A percentile compares a stretch with the other conserved stretches of the same genome.
phyloP scores from a whole-genome alignment of 306 rosid species.

The Astragalus glycyphyllos region DNA sequence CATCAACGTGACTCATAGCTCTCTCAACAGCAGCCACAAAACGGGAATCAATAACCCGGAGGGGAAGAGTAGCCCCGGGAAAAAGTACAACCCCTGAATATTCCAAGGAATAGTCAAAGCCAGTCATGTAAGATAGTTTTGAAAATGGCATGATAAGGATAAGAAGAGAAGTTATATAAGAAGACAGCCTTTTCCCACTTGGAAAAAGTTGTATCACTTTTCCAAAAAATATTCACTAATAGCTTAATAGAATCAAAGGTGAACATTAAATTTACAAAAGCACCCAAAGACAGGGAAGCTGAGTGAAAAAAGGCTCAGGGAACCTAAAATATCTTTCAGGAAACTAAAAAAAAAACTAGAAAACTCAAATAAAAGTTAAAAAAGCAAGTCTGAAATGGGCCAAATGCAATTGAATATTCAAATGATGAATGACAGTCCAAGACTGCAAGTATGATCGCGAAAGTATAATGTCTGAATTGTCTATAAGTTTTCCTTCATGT shows the following conservation, averaged over 20 bases:
- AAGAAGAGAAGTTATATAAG: too few relatives aligned
- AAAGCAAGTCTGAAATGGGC: neutral
- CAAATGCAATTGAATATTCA: neutral
- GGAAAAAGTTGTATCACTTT: too few relatives aligned
- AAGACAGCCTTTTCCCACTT: too few relatives aligned
- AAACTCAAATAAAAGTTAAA: neutral
- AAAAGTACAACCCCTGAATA: slow-evolving; percentile 93
- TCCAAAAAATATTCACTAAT: too few relatives aligned
- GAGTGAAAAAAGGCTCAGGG: neutral
- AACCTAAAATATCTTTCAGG: slow-evolving; percentile 17
- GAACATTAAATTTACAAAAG: slow-evolving; percentile 18
- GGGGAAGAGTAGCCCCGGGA: slow-evolving; percentile 89
- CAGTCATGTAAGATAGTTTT: slow-evolving; percentile 6
- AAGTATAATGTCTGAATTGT: slow-evolving; percentile 3
- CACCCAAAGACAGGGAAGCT: slow-evolving; percentile 1
- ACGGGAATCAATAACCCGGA: slow-evolving; percentile 71
- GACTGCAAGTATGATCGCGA: neutral
- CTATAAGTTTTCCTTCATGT: neutral
- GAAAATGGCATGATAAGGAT: slow-evolving; percentile 19
- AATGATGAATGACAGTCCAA: neutral
- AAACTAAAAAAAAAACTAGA: neutral
- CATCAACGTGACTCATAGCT: slow-evolving; percentile 67
- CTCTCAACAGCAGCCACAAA: slow-evolving; percentile 73
- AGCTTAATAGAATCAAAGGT: slow-evolving; percentile 8
- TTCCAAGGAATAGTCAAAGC: slow-evolving; percentile 34